Evolutionary conservation across 106 monocot species (phyloP), one percentile per base, ranked within the genome.

Genomic region (Acorus gramineus): DNA sequence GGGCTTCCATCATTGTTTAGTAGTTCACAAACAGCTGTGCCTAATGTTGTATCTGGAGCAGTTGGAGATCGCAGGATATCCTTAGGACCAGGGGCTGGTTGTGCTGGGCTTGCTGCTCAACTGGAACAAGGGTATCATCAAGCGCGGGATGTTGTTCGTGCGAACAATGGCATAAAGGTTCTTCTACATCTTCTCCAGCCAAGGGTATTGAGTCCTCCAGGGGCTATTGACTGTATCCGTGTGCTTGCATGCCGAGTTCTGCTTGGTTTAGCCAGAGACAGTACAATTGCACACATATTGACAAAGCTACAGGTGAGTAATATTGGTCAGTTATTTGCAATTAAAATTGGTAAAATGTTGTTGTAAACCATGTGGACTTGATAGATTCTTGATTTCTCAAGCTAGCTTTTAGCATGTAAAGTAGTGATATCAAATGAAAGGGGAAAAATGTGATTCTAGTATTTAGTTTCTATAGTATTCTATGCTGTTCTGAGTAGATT

Each of bases 151-250:
- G 82, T 85, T 69, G 96, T 96, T 49, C 87, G 96, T 57, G 80
- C 91, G 7, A 91, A 96, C 71, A 96, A 96, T 75, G 96, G 96
- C 8, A 96, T 96, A 65, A 96, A 96, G 67, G 87, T 96, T 68
- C 79, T 96, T 10, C 70, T 96, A 63, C 84, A 96, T 78, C 82
- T 96, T 76, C 90, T 96, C 44, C 77, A 83, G 63, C 86, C 96
- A 61, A 64, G 96, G 11, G 80, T 96, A 87, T 79, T 85, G 57
- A 85, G 82, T 14, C 87, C 91, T 54, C 90, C 90, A 44, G 82
- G 71, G 12, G 70, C 85, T 69, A 70, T 96, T 60, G 96, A 96
- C 57, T 78, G 82, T 57, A 71, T 96, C 44, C 78, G 96, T 7
- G 96, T 87, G 46, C 87, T 91, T 67, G 87, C 91, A 9, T 96